These are phyloP conservation scores for Lactarius quietus DNA, from an alignment of 768 basidiomycete genomes.

Conservation along the genomic window DNA sequence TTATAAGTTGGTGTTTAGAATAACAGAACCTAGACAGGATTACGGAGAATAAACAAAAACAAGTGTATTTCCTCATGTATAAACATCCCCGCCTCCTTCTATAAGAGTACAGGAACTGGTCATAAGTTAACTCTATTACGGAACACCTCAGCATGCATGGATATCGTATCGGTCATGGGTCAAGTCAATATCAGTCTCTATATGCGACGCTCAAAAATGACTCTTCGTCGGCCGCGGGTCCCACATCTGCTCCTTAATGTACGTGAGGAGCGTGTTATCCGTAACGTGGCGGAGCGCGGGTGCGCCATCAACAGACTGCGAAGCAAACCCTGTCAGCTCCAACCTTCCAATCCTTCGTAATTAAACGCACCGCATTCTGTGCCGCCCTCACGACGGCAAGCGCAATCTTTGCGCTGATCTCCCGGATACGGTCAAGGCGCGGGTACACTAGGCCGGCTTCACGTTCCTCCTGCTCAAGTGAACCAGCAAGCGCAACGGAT, in stretches of 20 bases:
- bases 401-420: constrained; percentile 77
- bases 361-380: constrained; percentile 60
- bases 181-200: neutral
- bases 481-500: constrained; percentile 72
- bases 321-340: constrained; percentile 6
- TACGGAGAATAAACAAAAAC: neutral
- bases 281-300: constrained; percentile 51
- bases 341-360: neutral
- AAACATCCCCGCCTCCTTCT: constrained; percentile 8
- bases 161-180: neutral
- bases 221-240: constrained; percentile 38
- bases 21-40: constrained; percentile 9
- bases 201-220: constrained; percentile 10
- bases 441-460: constrained; percentile 74
- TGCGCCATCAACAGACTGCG: constrained; percentile 29
- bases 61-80: constrained; percentile 13
- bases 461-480: constrained; percentile 67
- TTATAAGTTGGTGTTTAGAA: neutral
- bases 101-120: neutral
- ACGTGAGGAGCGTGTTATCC: constrained; percentile 52
- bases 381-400: constrained; percentile 73
- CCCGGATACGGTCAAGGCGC: constrained; percentile 76
- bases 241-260: constrained; percentile 72
- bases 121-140: constrained; percentile 17
- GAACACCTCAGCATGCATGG: constrained; percentile 2